phyloP scores from a whole-genome alignment of 169 alveolate genomes.

The Plasmodium falciparum region DNA sequence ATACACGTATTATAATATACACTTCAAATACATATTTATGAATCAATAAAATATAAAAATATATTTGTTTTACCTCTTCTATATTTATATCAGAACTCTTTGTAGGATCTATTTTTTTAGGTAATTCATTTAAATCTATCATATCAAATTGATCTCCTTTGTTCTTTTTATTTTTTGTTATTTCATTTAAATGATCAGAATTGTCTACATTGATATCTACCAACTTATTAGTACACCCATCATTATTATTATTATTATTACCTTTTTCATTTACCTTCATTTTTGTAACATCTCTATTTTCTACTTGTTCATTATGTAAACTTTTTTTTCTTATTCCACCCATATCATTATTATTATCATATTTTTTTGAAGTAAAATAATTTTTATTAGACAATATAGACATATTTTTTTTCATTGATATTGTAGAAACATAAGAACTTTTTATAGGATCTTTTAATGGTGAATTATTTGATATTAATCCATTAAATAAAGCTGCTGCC shows the following conservation, averaged over 20 bases:
- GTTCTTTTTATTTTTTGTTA: not conserved
- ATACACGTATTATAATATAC: not conserved
- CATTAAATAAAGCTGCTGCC: conserved; percentile 79
- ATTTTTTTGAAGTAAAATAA: conserved; percentile 14
- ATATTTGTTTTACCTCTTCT: conserved; percentile 44
- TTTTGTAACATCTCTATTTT: conserved; percentile 1
- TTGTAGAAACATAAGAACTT: conserved; percentile 36
- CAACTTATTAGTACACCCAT: not conserved
- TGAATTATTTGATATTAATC: conserved; percentile 50
- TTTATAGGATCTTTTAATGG: conserved; percentile 18
- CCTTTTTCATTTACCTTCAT: too few relatives aligned
- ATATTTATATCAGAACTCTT: conserved; percentile 14
- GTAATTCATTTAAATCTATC: conserved; percentile 39
- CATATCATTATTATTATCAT: conserved; percentile 10
- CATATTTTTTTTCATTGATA: conserved; percentile 33
- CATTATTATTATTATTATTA: too few relatives aligned
- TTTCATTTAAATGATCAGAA: conserved; percentile 20
- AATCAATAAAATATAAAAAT: too few relatives aligned
- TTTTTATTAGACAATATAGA: conserved; percentile 36
- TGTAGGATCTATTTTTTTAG: not conserved
- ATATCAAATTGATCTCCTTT: conserved; percentile 27
- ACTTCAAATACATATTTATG: too few relatives aligned
- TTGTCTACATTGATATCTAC: conserved; percentile 6
- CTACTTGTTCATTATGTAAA: not conserved
- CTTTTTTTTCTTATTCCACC: not conserved